These are phyloP conservation scores for Lachnellula hyalina DNA, from an alignment of 2,329 filamentous ascomycete genomes.

Conservation along the genomic window DNA sequence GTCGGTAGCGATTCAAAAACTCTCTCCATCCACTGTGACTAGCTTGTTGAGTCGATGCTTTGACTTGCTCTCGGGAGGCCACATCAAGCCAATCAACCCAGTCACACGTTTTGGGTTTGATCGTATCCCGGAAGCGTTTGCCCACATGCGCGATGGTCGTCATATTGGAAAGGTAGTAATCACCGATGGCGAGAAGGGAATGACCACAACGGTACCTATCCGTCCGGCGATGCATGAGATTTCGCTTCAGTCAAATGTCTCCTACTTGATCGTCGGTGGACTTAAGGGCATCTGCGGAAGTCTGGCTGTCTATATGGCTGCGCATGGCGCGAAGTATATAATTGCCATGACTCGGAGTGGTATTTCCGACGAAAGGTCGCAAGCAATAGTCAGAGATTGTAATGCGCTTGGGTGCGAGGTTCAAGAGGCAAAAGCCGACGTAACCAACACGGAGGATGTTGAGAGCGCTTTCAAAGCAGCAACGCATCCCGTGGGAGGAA, in stretches of 20 bases:
- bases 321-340: not conserved
- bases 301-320: conserved; percentile 4
- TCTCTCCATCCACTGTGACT: not conserved
- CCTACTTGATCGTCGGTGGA: conserved; percentile 22
- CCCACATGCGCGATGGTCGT: conserved; percentile 34
- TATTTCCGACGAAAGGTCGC: not conserved
- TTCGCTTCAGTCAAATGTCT: conserved; percentile 6
- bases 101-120: conserved; percentile 18
- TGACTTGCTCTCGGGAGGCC: conserved; percentile 5
- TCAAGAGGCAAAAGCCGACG: conserved; percentile 35
- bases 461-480: not conserved
- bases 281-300: conserved; percentile 21
- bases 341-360: conserved; percentile 4
- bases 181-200: conserved; percentile 2
- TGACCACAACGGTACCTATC: conserved; percentile 1
- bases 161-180: conserved; percentile 40
- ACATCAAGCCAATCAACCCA: conserved; percentile 15
- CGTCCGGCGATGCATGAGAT: not conserved
- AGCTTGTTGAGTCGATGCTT: not conserved
- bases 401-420: conserved; percentile 37
- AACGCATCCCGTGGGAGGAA: conserved; percentile 34
- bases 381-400: not conserved
- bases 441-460: conserved; percentile 12
- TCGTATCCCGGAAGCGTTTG: conserved; percentile 22
- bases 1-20: conserved; percentile 12